Percentiles rank a stretch among this genome's conserved stretches.
phyloP scores from a whole-genome alignment of 2,329 filamentous ascomycete species.

The Alternaria infectoria region DNA sequence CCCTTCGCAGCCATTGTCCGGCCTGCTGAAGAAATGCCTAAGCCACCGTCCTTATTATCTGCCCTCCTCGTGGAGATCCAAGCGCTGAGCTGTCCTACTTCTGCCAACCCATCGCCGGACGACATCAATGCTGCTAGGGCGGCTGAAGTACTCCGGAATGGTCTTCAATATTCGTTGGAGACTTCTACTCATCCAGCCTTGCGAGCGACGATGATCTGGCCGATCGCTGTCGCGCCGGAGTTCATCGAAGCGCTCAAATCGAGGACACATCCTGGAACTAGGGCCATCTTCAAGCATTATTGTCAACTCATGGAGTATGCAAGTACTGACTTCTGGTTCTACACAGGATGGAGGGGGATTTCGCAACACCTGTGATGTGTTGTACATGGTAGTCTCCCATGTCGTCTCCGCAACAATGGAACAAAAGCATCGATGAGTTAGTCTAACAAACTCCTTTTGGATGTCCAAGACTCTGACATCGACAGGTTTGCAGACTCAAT shows the following conservation, averaged over 20 bases:
- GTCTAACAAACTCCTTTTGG: not conserved
- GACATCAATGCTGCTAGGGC: slow-evolving; percentile 14
- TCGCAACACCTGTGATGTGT: slow-evolving; percentile 16
- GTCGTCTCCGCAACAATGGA: not conserved
- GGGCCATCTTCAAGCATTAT: slow-evolving; percentile 25
- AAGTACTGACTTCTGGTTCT: slow-evolving; percentile 33
- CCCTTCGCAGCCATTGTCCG: slow-evolving; percentile 31
- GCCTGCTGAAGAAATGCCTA: slow-evolving; percentile 9
- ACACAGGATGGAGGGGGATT: slow-evolving; percentile 29
- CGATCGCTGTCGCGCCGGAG: slow-evolving; percentile 23
- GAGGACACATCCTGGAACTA: slow-evolving; percentile 16
- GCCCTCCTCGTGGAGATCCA: slow-evolving; percentile 31
- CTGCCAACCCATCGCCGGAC: slow-evolving; percentile 11
- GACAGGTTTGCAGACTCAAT: not conserved
- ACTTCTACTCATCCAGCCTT: slow-evolving; percentile 28
- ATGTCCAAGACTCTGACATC: not conserved
- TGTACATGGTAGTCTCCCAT: not conserved
- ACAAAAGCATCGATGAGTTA: not conserved
- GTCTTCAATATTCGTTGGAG: slow-evolving; percentile 27
- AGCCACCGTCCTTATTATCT: slow-evolving; percentile 26
- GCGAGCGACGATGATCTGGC: slow-evolving; percentile 30
- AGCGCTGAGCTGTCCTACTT: slow-evolving; percentile 5
- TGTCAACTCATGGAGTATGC: slow-evolving; percentile 29
- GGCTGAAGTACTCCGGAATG: slow-evolving; percentile 20
- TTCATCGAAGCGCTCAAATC: slow-evolving; percentile 25